Percentiles rank a stretch among this genome's conserved stretches.
phyloP scores from a whole-genome alignment of 768 basidiomycete species.

The Lentinula sp. region DNA sequence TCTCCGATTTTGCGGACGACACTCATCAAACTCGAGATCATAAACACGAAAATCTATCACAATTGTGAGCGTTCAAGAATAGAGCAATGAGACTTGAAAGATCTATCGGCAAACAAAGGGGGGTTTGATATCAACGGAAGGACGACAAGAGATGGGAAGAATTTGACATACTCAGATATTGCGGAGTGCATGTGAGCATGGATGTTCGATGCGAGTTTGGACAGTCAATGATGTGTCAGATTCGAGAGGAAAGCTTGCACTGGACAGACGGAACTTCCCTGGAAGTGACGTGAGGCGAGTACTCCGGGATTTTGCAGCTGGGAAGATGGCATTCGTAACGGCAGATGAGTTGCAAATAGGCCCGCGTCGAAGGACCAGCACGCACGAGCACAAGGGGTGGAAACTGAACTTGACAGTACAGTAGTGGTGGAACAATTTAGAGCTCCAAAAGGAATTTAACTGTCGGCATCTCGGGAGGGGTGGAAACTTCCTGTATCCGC shows the following conservation, averaged over 20 bases:
- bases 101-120: not conserved
- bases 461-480: conserved; percentile 1
- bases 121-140: not conserved
- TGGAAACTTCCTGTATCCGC: not conserved
- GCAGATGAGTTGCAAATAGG: not conserved
- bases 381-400: not conserved
- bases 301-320: not conserved
- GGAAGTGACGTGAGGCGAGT: not conserved
- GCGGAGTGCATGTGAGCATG: not conserved
- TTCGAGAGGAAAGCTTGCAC: not conserved
- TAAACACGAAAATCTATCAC: not conserved
- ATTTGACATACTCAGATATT: not conserved
- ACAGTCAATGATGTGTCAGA: not conserved
- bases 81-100: not conserved
- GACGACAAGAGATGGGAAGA: not conserved
- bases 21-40: not conserved
- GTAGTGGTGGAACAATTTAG: not conserved
- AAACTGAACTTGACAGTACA: not conserved
- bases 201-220: not conserved
- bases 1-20: not conserved
- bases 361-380: not conserved
- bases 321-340: not conserved
- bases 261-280: not conserved
- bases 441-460: not conserved
- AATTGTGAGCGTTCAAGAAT: not conserved